phyloP scores from a whole-genome alignment of 192 early-diverging fungal genomes.

The Cetraspora pellucida region DNA sequence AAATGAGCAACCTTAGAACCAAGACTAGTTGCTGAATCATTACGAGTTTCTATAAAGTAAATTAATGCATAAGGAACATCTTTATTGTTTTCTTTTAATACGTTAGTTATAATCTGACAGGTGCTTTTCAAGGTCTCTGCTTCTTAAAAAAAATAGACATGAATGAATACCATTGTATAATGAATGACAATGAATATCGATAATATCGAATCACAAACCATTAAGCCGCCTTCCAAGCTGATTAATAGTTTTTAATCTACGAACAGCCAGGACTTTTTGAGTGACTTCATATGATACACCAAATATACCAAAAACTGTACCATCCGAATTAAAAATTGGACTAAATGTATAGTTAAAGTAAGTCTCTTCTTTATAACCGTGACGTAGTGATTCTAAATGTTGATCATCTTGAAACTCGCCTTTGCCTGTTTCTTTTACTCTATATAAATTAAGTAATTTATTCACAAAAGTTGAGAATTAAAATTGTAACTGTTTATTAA shows the following conservation, averaged over 20 bases:
- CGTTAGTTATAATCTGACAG: too few relatives aligned
- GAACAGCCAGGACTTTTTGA: slow-evolving; percentile 36
- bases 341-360: slow-evolving; percentile 27
- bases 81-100: not conserved
- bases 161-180: too few relatives aligned
- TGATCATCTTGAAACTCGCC: too few relatives aligned
- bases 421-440: too few relatives aligned
- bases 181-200: not conserved
- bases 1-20: not conserved
- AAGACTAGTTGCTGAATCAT: too few relatives aligned
- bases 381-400: too few relatives aligned
- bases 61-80: slow-evolving; percentile 14
- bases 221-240: slow-evolving; percentile 37
- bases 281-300: slow-evolving; percentile 41
- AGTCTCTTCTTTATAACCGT: too few relatives aligned
- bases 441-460: too few relatives aligned
- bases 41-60: not conserved
- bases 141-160: too few relatives aligned
- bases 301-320: slow-evolving; percentile 37
- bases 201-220: not conserved
- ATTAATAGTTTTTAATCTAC: slow-evolving; percentile 40
- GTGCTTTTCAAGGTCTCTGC: too few relatives aligned
- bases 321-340: slow-evolving; percentile 43
- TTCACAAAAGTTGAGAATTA: too few relatives aligned
- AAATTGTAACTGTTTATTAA: too few relatives aligned